These are phyloP conservation scores for Myotisia sp. DNA, from an alignment of 2,329 filamentous ascomycete species.

Conservation along the genomic window DNA sequence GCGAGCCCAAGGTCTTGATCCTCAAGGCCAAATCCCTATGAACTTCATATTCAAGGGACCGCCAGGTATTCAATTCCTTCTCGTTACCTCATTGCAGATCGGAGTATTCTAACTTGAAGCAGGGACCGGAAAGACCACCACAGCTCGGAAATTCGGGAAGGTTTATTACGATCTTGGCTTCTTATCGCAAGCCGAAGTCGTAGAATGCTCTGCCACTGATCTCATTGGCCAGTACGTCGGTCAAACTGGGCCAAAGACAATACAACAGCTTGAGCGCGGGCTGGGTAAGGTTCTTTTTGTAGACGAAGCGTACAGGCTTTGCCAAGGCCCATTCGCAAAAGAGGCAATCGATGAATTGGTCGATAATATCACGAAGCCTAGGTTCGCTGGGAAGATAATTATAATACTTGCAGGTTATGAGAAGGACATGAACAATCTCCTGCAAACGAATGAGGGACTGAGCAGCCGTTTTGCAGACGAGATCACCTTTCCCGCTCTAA, in stretches of 20 bases:
- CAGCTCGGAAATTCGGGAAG: slow-evolving; percentile 58
- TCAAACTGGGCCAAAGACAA: slow-evolving; percentile 54
- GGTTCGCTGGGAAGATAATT: slow-evolving; percentile 46
- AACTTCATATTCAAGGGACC: slow-evolving; percentile 55
- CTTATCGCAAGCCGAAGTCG: slow-evolving; percentile 43
- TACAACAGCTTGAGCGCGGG: slow-evolving; percentile 44
- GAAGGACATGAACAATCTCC: slow-evolving; percentile 48
- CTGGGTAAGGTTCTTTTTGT: slow-evolving; percentile 56
- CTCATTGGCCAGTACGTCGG: slow-evolving; percentile 55
- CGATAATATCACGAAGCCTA: slow-evolving; percentile 41
- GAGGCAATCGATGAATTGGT: slow-evolving; percentile 41
- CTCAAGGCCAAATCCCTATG: slow-evolving; percentile 46
- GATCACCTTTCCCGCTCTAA: slow-evolving; percentile 41
- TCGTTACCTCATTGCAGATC: slow-evolving; percentile 3
- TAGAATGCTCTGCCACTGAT: slow-evolving; percentile 54
- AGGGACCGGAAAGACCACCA: slow-evolving; percentile 60
- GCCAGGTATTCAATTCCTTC: slow-evolving; percentile 35
- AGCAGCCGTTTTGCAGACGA: slow-evolving; percentile 51
- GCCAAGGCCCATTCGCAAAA: slow-evolving; percentile 42
- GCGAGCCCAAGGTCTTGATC: slow-evolving; percentile 40
- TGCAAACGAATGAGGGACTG: slow-evolving; percentile 48
- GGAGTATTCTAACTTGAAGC: slow-evolving; percentile 1
- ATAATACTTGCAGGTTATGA: slow-evolving; percentile 58
- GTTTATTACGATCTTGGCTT: slow-evolving; percentile 64
- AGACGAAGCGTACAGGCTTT: slow-evolving; percentile 57